phyloP scores from a whole-genome alignment of 2,329 filamentous ascomycete species.

The Aspergillus ochraceus region DNA sequence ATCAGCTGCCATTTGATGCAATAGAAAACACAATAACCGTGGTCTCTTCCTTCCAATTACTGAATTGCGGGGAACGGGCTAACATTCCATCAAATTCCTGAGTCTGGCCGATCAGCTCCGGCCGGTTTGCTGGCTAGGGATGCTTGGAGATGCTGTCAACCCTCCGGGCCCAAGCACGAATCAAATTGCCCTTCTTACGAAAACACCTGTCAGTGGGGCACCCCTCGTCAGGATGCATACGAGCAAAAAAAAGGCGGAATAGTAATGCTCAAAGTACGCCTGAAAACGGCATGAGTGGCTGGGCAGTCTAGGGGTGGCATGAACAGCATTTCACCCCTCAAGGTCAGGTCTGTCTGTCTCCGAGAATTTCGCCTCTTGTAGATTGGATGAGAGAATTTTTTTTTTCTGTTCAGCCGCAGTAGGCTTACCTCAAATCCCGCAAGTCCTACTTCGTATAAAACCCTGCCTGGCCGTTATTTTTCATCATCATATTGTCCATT shows the following conservation, averaged over 20 bases:
- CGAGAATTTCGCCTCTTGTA: too few species aligned
- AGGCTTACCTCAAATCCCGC: background rate
- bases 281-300: background rate
- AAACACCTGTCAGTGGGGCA: constrained; percentile 1
- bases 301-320: background rate
- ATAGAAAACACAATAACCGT: background rate
- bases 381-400: too few species aligned
- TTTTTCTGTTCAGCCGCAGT: background rate
- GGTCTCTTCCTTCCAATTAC: background rate
- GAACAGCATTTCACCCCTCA: background rate
- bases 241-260: background rate
- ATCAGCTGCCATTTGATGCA: background rate
- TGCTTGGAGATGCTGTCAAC: background rate
- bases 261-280: background rate
- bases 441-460: background rate
- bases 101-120: background rate
- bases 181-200: background rate
- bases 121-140: background rate
- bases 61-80: background rate
- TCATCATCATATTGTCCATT: background rate
- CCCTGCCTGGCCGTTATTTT: background rate
- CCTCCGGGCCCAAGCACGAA: background rate
- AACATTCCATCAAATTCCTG: background rate
- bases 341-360: background rate
- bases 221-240: background rate